Evolutionary conservation across 2,329 filamentous ascomycete genomes (phyloP), one percentile per base, ranked within the genome.

Genomic region (Claviceps sp.): DNA sequence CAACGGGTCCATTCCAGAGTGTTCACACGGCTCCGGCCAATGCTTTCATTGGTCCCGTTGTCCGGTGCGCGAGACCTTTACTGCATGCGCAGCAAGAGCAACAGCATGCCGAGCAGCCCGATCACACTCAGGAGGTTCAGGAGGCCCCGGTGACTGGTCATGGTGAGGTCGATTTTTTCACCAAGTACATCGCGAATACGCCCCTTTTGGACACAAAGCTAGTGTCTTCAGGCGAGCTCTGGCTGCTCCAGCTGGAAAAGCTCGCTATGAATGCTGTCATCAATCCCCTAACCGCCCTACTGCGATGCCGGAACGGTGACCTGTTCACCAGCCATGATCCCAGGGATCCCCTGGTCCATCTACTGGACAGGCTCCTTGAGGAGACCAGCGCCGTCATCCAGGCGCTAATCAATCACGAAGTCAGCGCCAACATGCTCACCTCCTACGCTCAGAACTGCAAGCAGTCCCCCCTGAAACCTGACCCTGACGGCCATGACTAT

Each of bases 281-380:
- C 60, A 94, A 95, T 62, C 88, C 91, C 0, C 69, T 96, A n/a
- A 93, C 88, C 0, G 85, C 83, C 0, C 68, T 96, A 9, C 72
- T 93, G 51, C 76, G 85, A 50, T 84, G 83, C 62, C 79, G 79
- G 55, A 96, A 96, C 59, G 88, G 89, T n/a, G 74, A 76, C 5
- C 65, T 96, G 0, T 80, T 95, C 16, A 75, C 45, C 13, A 52
- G 43, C 26, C 13, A 17, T 11, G 44, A 54, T 26, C 48, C 73
- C 53, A 57, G 61, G 7, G 61, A 64, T 9, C 66, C 72, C 14
- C 62, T 86, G 16, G 74, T 75, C 0, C 72, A 71, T 26, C 72
- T 86, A 5, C 82, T 90, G 61, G 79, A 84, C 45, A 69, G 79
- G 23, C 73, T 96, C 4, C 71, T 95, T 5, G 69, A 72, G n/a